These are phyloP conservation scores for Earliella scabrosa DNA, from an alignment of 1,284 basidiomycete species.

Conservation along the genomic window DNA sequence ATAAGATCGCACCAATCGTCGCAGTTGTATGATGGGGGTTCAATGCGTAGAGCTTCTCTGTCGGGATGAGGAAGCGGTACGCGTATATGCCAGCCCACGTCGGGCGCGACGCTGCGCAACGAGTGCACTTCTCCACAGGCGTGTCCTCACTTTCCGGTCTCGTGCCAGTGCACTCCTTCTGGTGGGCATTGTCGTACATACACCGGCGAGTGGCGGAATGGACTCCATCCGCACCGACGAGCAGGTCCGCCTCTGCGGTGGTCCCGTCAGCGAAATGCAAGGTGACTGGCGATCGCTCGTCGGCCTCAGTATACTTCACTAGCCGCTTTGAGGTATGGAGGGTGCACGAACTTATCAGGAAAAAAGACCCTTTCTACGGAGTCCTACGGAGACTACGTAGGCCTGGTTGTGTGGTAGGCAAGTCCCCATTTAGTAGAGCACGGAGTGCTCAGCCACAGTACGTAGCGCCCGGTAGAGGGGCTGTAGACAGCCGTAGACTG, in stretches of 20 bases:
- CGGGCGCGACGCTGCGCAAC: slow-evolving; percentile 36
- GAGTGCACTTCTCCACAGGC: slow-evolving; percentile 5
- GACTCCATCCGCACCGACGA: slow-evolving; percentile 51
- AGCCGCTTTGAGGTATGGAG: slow-evolving; percentile 41
- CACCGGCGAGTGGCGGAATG: slow-evolving; percentile 41
- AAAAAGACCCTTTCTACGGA: too few species aligned
- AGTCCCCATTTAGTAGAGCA: too few species aligned
- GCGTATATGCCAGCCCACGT: slow-evolving; percentile 47
- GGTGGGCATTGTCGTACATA: slow-evolving; percentile 35
- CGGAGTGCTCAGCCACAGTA: too few species aligned
- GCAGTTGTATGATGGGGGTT: slow-evolving; percentile 42
- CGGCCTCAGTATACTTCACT: slow-evolving; percentile 21
- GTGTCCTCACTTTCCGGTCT: background rate
- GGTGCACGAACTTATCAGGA: too few species aligned
- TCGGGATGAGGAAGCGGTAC: slow-evolving; percentile 43
- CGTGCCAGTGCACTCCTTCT: slow-evolving; percentile 6
- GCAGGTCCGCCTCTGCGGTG: slow-evolving; percentile 42
- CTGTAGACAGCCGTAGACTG: too few species aligned
- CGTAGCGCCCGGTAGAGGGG: too few species aligned
- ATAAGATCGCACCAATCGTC: slow-evolving; percentile 17
- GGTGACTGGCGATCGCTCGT: slow-evolving; percentile 21
- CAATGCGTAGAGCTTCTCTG: slow-evolving; percentile 35
- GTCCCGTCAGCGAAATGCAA: slow-evolving; percentile 43
- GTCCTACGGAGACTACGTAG: too few species aligned
- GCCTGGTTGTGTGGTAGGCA: too few species aligned